Evolutionary conservation across 257 asterid genomes (phyloP), one percentile per base, ranked within the genome.

Genomic region (Primulina huaijiensis): DNA sequence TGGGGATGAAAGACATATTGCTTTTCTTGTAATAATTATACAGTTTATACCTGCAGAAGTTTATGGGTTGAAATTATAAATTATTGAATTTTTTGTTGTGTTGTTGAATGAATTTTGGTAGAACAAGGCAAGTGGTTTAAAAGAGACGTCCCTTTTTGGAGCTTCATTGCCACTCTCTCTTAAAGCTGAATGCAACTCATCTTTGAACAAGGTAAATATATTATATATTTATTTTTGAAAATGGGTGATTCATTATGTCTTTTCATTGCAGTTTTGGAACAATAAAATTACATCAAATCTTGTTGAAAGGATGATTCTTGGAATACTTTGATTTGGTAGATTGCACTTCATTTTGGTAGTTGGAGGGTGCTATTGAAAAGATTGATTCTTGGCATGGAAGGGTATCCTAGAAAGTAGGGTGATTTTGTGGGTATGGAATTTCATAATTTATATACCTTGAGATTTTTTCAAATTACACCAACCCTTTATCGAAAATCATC

Each of bases 131-230:
- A 71, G 56, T 78, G 74, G 76, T 21, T 38, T 83, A 7, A 86
- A 86, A 73, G 96, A 86, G 80, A 75, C 87, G 6, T 72, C 83
- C 30, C 58, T 87, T 2, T 86, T 89, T 79, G 96, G 96, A 83
- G 80, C 82, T 80, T 66, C 84, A 11, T 3, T 88, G 71, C 80
- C 92, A 0, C 75, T 65, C 30, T 55, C 74, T 61, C 68, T 75
- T 65, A 85, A 70, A 82, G 79, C 82, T 81, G 89, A 83, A 31
- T 76, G 70, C 67, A 65, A 1, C 75, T 65, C 78, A 59, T 78
- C 64, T 62, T 74, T 65, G 58, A 75, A 68, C 65, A 81, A 85
- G 96, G 94, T 87, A 77, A 40, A 60, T 27, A 33, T 10, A 8
- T 9, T 33, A n/a, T 46, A 3, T 9, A 62, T 27, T 30, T 16